phyloP scores from a whole-genome alignment of 441 rosid species.

The Oxalis stricta region DNA sequence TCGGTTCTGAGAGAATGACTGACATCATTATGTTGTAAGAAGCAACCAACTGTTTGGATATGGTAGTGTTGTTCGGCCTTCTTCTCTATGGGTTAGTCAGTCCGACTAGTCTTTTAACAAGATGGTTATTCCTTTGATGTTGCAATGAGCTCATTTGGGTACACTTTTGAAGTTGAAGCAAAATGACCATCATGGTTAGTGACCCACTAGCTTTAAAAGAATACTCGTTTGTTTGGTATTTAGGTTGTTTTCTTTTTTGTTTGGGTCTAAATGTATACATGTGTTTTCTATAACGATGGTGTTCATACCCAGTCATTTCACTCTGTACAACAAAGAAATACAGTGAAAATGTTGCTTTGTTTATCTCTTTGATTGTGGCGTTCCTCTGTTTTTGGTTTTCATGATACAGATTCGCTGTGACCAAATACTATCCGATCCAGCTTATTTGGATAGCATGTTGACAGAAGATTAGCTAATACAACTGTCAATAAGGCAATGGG shows the following conservation, averaged over 20 bases:
- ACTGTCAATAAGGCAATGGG: slow-evolving; percentile 76
- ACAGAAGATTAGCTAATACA: slow-evolving; percentile 56
- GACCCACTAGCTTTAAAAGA: neutral
- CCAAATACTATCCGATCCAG: slow-evolving; percentile 51
- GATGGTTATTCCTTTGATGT: too few relatives aligned
- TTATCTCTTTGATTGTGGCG: neutral
- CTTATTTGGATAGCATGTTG: slow-evolving; percentile 50
- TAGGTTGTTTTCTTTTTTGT: neutral
- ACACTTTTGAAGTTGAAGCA: neutral
- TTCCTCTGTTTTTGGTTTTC: slow-evolving; percentile 6
- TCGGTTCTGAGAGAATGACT: too few relatives aligned
- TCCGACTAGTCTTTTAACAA: too few relatives aligned
- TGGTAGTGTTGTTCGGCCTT: too few relatives aligned
- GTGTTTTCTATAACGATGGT: neutral
- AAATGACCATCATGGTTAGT: slow-evolving; percentile 1
- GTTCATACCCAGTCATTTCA: neutral
- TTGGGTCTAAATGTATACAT: neutral
- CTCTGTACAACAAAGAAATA: neutral
- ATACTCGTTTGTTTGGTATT: too few relatives aligned
- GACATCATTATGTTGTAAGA: too few relatives aligned
- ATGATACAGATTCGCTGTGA: slow-evolving; percentile 35
- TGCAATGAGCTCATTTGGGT: slow-evolving; percentile 4
- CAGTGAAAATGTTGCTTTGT: neutral
- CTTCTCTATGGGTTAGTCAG: too few relatives aligned
- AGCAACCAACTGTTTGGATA: too few relatives aligned